Conservation (phyloP, 257 asterid species). For the Solanum verrucosum region DNA sequence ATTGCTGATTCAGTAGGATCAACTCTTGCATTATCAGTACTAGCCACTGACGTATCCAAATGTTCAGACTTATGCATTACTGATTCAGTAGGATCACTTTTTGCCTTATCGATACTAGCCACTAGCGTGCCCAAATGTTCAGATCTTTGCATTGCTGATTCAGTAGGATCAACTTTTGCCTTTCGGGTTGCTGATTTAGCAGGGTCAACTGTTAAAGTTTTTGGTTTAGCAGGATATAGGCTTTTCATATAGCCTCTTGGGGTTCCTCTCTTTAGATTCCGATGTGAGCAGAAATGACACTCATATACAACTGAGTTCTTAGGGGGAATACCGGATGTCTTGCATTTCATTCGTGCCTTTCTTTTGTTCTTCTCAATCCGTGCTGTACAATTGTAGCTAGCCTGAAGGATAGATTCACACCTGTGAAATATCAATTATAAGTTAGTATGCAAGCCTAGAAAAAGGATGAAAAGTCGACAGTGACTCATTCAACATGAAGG, state of each 20-base stretch:
- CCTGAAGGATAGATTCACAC: conserved; percentile 65
- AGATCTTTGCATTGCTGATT: neutral
- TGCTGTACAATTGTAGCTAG: conserved; percentile 54
- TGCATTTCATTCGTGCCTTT: conserved; percentile 18
- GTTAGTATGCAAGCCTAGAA: too few species aligned
- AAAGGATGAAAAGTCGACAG: too few species aligned
- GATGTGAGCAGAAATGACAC: conserved; percentile 67
- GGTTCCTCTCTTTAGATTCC: conserved; percentile 61
- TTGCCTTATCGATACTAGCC: neutral
- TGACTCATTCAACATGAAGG: too few species aligned
- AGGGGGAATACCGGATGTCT: conserved; percentile 15
- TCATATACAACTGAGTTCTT: conserved; percentile 54
- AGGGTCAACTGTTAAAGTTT: conserved; percentile 6
- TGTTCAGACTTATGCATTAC: neutral
- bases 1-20: neutral
- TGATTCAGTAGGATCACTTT: neutral
- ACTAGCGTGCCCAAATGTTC: neutral
- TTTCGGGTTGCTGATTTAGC: neutral
- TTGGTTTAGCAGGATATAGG: conserved; percentile 39
- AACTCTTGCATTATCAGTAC: neutral
- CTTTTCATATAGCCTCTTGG: conserved; percentile 49
- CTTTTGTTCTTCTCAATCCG: conserved; percentile 45
- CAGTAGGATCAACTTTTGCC: neutral
- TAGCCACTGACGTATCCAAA: neutral
- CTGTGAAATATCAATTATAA: conserved; percentile 22